Evolutionary conservation across 2,329 filamentous ascomycete species (phyloP), one percentile per base, ranked within the genome.

Genomic region (Tricladium varicosporioides): DNA sequence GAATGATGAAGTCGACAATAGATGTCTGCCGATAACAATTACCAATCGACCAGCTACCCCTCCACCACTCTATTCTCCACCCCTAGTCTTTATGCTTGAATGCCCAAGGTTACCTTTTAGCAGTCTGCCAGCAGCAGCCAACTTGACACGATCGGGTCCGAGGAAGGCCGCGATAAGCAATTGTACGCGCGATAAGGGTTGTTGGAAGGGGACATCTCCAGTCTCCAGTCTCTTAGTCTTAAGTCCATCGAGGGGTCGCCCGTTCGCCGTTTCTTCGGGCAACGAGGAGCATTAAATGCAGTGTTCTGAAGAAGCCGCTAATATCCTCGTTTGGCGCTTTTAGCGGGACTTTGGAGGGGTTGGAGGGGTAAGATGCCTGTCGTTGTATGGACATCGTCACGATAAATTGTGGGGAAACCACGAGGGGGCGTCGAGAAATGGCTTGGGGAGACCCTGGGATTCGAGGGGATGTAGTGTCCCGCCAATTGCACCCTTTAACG

Each of bases 241-340:
- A 27, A 27, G 22, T 27, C 22, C 22, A 27, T 27, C 4, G 22
- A 27, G 22, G 22, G 22, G 22, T 27, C 22, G 50, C 47, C 53
- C n/a, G 43, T 36, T 53, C 54, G 40, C 48, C 58, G 49, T 56
- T 53, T 56, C 58, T 54, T 60, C 58, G 54, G 58, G 47, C 57
- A 59, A 59, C 43, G 44, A 50, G 33, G 32, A 15, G n/a, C n/a
- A n/a, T n/a, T n/a, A n/a, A n/a, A n/a, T n/a, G n/a, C n/a, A n/a
- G n/a, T n/a, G n/a, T n/a, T n/a, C n/a, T n/a, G n/a, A n/a, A n/a
- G n/a, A n/a, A n/a, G n/a, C n/a, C n/a, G 47, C 5, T 31, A 55
- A 42, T 13, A 11, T 31, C 31, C 50, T 53, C 48, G 48, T 45
- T 44, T 56, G 57, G 53, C 48, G 56, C 48, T 51, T 22, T 19